Evolutionary conservation across 164 flowering plant genomes (phyloP).

Genomic region (Kingdonia uniflora): DNA sequence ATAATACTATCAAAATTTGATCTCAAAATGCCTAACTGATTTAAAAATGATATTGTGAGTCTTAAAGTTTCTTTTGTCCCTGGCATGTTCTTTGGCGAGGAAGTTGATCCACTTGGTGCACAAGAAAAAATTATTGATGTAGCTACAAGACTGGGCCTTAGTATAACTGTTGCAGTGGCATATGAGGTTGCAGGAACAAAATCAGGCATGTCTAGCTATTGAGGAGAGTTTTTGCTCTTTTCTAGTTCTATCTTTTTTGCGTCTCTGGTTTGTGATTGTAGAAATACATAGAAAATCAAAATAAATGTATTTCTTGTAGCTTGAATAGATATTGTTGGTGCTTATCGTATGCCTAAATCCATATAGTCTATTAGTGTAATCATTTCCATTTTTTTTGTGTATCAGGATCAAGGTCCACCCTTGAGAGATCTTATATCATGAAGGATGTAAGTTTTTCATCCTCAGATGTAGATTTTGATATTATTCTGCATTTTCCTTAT

Average conservation of each 20-base stretch:
- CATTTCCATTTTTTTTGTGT: not conserved
- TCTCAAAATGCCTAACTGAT: too few relatives aligned
- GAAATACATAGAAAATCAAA: not conserved
- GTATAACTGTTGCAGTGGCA: conserved; percentile 65
- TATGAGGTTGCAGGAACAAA: conserved; percentile 35
- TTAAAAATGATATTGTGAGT: not conserved
- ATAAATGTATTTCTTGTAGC: not conserved
- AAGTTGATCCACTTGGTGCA: conserved; percentile 88
- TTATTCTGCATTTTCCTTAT: too few relatives aligned
- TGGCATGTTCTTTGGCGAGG: conserved; percentile 2
- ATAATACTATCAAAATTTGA: too few relatives aligned
- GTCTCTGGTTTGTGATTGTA: too few relatives aligned
- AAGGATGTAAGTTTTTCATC: conserved; percentile 48
- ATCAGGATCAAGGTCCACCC: conserved; percentile 27
- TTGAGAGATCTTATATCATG: conserved; percentile 15
- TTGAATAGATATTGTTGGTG: not conserved
- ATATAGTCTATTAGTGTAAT: not conserved
- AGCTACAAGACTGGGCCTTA: conserved; percentile 54
- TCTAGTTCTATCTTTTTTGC: too few relatives aligned
- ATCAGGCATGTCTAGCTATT: too few relatives aligned
- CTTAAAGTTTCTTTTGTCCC: not conserved
- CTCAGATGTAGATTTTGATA: conserved; percentile 1
- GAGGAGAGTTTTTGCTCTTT: too few relatives aligned
- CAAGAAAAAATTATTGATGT: conserved; percentile 57
- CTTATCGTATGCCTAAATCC: not conserved